phyloP scores from a whole-genome alignment of 441 rosid species.

The Hura crepitans region DNA sequence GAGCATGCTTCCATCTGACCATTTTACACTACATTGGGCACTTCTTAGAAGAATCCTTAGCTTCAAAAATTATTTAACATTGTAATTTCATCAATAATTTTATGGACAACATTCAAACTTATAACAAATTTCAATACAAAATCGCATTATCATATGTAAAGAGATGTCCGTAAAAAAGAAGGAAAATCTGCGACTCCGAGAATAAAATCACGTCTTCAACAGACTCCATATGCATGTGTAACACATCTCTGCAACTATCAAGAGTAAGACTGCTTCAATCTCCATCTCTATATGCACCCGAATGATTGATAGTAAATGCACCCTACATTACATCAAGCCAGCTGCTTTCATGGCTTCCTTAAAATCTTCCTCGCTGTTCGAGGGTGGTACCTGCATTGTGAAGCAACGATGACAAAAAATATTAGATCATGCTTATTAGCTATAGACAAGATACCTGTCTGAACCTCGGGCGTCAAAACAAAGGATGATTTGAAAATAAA shows the following conservation, averaged over 20 bases:
- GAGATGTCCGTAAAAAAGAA: neutral
- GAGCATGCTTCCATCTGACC: too few relatives aligned
- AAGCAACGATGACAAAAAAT: neutral
- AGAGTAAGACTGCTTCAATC: neutral
- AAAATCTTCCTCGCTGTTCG: conserved; percentile 63
- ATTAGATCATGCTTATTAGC: neutral
- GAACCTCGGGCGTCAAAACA: neutral
- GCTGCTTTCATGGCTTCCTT: conserved; percentile 58
- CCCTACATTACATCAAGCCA: conserved; percentile 41
- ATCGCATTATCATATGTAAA: neutral
- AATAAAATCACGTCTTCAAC: neutral
- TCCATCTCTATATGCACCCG: too few relatives aligned
- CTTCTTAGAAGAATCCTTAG: neutral
- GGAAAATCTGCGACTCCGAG: neutral
- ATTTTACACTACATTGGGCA: too few relatives aligned
- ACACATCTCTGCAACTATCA: neutral
- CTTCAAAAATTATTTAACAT: neutral
- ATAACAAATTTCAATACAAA: neutral
- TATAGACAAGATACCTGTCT: neutral
- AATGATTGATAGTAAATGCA: neutral
- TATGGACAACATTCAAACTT: neutral
- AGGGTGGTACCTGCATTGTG: conserved; percentile 51
- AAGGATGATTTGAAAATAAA: too few relatives aligned
- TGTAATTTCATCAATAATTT: neutral
- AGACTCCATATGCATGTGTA: neutral